These are phyloP conservation scores for Begonia fuchsioides DNA, from an alignment of 306 rosid species.

Conservation along the genomic window DNA sequence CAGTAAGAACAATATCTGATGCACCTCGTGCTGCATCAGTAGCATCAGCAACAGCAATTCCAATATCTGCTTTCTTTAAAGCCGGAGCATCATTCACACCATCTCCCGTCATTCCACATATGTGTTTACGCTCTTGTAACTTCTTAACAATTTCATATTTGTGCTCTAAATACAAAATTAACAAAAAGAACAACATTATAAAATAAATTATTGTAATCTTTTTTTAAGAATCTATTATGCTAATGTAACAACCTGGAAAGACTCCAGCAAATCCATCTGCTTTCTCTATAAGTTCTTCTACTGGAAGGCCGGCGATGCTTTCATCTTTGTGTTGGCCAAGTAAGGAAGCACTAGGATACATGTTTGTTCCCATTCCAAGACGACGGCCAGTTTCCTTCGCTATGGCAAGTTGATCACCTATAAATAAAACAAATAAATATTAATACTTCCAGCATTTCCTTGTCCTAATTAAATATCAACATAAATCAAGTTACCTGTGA, in stretches of 20 bases:
- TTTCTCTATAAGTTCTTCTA: constrained; percentile 90
- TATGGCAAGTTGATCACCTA: constrained; percentile 98
- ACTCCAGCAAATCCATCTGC: constrained; percentile 99
- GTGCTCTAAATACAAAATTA: constrained; percentile 40
- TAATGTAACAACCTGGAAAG: constrained; percentile 58
- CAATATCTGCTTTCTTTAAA: constrained; percentile 93
- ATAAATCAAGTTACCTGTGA: constrained; percentile 51
- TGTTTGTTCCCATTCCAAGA: constrained; percentile 98
- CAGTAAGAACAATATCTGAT: constrained; percentile 91
- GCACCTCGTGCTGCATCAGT: constrained; percentile 99
- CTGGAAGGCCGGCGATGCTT: constrained; percentile 76
- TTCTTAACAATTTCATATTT: constrained; percentile 92
- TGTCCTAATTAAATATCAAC: neutral
- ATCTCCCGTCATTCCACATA: constrained; percentile 99
- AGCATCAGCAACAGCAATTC: constrained; percentile 97
- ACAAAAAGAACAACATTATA: neutral
- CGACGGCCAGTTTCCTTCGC: constrained; percentile 96
- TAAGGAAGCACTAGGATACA: constrained; percentile 92
- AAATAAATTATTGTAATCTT: neutral
- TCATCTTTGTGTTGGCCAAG: constrained; percentile 88
- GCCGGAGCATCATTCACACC: constrained; percentile 99
- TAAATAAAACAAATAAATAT: constrained; percentile 4
- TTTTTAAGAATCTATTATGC: neutral
- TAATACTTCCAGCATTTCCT: constrained; percentile 2
- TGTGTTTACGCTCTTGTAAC: constrained; percentile 92